Percentiles rank a stretch among this genome's conserved stretches.
Conservation (phyloP, 352 stramenopile species). For the Blastocystis hominis region DNA sequence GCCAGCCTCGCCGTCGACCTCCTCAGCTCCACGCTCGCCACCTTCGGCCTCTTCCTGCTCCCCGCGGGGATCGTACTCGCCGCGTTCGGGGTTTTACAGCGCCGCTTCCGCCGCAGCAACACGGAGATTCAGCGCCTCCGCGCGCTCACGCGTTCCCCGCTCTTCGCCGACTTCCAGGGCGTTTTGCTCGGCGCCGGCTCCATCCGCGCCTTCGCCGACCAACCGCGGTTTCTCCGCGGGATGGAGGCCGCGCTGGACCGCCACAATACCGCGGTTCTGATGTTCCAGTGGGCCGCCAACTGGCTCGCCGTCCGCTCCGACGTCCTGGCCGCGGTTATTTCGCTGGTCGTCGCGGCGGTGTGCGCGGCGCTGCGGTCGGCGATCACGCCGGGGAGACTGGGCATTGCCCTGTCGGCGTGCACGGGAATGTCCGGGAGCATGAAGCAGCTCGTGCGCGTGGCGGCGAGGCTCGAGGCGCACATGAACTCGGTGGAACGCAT, state of each 20-base stretch:
- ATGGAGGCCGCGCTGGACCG: not conserved
- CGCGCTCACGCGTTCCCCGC: conserved; percentile 50
- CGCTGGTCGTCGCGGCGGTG: conserved; percentile 51
- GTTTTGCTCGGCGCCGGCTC: conserved; percentile 36
- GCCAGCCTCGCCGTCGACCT: not conserved
- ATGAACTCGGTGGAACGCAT: conserved; percentile 60
- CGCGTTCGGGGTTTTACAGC: conserved; percentile 51
- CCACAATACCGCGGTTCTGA: conserved; percentile 41
- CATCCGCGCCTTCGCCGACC: conserved; percentile 34
- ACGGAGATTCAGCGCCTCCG: conserved; percentile 59
- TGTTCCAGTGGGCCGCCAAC: not conserved
- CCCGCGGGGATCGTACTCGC: conserved; percentile 11
- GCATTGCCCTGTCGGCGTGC: conserved; percentile 38
- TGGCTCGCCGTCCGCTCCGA: conserved; percentile 61
- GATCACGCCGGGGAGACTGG: conserved; percentile 37
- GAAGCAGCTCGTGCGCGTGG: conserved; percentile 57
- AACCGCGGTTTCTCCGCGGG: not conserved
- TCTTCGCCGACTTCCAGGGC: conserved; percentile 59
- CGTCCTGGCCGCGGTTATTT: conserved; percentile 54
- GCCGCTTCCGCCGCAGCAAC: conserved; percentile 52
- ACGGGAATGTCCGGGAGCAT: conserved; percentile 37
- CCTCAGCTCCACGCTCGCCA: conserved; percentile 18
- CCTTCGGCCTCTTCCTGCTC: conserved; percentile 15
- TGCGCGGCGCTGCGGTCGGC: conserved; percentile 31
- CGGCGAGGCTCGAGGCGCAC: conserved; percentile 58